phyloP scores from a whole-genome alignment of 2,329 filamentous ascomycete genomes.

The Tolypocladium amazonense region DNA sequence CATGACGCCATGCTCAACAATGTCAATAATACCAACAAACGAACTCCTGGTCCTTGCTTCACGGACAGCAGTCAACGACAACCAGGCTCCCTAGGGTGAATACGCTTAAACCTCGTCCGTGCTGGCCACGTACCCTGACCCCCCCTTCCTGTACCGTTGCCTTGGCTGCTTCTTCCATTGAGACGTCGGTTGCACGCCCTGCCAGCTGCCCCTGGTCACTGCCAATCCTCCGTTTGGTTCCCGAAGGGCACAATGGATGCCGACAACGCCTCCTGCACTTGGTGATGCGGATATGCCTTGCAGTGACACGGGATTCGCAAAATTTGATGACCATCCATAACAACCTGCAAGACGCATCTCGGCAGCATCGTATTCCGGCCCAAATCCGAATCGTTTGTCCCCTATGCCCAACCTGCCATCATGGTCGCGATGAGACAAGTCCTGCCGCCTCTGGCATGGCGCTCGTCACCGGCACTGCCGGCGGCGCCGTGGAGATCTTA shows the following conservation, averaged over 20 bases:
- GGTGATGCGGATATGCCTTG: background rate
- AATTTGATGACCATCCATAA: background rate
- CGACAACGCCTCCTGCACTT: background rate
- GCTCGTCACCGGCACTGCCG: conserved; percentile 5
- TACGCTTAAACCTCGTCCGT: background rate
- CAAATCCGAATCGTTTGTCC: background rate
- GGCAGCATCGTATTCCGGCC: background rate
- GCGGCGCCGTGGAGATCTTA: conserved; percentile 11
- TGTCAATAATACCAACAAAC: background rate
- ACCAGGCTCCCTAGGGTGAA: background rate
- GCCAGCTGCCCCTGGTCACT: background rate
- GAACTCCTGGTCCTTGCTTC: background rate
- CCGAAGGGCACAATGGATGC: background rate
- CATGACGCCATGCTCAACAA: background rate
- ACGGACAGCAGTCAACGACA: background rate
- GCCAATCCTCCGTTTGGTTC: background rate
- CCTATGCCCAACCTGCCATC: background rate
- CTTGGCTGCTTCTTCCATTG: background rate
- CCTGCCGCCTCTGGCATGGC: conserved; percentile 1
- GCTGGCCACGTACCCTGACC: background rate
- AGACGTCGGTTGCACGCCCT: background rate
- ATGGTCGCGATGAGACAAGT: conserved; percentile 1
- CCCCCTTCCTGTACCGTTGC: background rate
- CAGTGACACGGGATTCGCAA: background rate
- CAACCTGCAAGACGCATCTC: background rate